Conservation (phyloP, 805 yeast genomes). For the Isabelozyma gotoi region DNA sequence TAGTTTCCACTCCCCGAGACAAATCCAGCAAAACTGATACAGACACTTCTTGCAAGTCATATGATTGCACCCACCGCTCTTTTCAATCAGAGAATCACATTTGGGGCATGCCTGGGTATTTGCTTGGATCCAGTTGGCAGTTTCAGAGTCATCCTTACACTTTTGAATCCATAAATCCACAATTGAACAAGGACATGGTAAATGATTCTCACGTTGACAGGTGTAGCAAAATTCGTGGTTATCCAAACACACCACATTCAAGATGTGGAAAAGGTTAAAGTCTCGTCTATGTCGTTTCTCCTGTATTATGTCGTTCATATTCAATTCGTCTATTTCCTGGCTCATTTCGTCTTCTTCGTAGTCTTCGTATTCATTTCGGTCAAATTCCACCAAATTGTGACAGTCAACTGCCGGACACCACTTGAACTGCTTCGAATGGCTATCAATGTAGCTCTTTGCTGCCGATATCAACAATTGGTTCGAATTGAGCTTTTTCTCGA, state of each 20-base stretch:
- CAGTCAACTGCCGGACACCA: conserved; percentile 92
- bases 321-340: conserved; percentile 4
- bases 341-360: conserved; percentile 14
- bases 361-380: conserved; percentile 13
- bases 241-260: conserved; percentile 57
- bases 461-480: conserved; percentile 39
- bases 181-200: conserved; percentile 78
- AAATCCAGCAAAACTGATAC: conserved; percentile 91
- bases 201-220: conserved; percentile 75
- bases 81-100: conserved; percentile 79
- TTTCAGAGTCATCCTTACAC: conserved; percentile 84
- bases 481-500: conserved; percentile 17
- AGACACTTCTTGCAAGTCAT: conserved; percentile 83
- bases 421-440: conserved; percentile 47
- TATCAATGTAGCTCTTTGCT: conserved; percentile 50
- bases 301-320: conserved; percentile 1
- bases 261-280: conserved; percentile 7
- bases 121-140: conserved; percentile 80
- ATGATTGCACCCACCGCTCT: conserved; percentile 96
- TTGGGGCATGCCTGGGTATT: conserved; percentile 86
- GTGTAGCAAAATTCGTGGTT: conserved; percentile 75
- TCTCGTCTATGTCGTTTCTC: neutral
- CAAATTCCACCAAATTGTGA: conserved; percentile 49
- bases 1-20: conserved; percentile 69
- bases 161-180: conserved; percentile 73